Conservation (phyloP, 148 eudicot species). For the Persicaria maculosa region DNA sequence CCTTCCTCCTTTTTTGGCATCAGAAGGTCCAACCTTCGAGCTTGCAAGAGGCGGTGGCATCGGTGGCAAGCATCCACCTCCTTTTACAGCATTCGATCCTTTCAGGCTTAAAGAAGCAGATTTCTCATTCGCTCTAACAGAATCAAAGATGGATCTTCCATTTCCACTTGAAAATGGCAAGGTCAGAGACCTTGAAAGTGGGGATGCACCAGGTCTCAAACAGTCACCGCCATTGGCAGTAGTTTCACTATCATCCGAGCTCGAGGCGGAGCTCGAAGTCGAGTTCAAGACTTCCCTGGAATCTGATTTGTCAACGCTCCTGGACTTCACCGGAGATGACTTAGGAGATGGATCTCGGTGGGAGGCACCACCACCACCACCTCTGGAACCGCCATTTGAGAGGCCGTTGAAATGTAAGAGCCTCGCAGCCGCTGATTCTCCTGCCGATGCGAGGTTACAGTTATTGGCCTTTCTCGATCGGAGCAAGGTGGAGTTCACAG, state of each 20-base stretch:
- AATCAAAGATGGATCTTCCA: constrained; percentile 19
- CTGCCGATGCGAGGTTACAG: constrained; percentile 6
- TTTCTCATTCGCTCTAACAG: constrained; percentile 20
- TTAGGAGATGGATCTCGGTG: constrained; percentile 11
- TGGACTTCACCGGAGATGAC: constrained; percentile 18
- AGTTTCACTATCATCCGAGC: constrained; percentile 28
- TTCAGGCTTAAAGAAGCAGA: constrained; percentile 8
- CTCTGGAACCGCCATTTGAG: constrained; percentile 10
- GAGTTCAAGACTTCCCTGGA: constrained; percentile 17
- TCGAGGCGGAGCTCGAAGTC: constrained; percentile 15
- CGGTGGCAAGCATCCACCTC: constrained; percentile 47
- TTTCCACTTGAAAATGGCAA: constrained; percentile 23
- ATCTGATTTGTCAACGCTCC: neutral
- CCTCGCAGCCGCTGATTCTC: constrained; percentile 51
- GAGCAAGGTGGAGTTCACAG: constrained; percentile 12
- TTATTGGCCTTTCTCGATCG: constrained; percentile 19
- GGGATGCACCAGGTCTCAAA: constrained; percentile 25
- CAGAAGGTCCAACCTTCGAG: constrained; percentile 27
- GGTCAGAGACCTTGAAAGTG: constrained; percentile 56
- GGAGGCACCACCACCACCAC: neutral
- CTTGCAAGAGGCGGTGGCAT: constrained; percentile 29
- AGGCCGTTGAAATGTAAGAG: constrained; percentile 38
- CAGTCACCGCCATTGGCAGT: constrained; percentile 21
- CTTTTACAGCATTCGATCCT: constrained; percentile 19
- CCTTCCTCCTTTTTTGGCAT: constrained; percentile 33